A percentile compares a stretch with the other conserved stretches of the same genome.
Evolutionary conservation across 306 rosid species (phyloP).

Genomic region (Oxytropis ochrocephala): DNA sequence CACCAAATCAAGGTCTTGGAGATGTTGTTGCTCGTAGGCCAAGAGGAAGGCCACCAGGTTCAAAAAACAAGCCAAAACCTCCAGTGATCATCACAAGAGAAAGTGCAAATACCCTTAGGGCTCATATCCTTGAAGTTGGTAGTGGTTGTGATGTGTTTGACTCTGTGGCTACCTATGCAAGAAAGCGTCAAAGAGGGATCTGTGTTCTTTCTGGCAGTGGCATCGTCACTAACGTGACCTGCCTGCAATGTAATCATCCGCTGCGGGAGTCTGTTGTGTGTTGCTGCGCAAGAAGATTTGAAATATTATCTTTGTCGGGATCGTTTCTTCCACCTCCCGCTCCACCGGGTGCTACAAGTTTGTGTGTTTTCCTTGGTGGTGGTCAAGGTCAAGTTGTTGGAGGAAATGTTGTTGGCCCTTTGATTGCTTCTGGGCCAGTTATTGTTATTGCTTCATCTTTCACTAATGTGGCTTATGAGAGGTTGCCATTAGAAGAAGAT

Average conservation of each 20-base stretch:
- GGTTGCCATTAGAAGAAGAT: constrained; percentile 79
- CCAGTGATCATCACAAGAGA: constrained; percentile 83
- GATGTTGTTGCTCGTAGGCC: constrained; percentile 58
- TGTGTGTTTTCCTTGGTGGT: constrained; percentile 68
- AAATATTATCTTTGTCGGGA: constrained; percentile 73
- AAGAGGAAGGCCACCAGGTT: constrained; percentile 77
- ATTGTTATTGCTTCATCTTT: constrained; percentile 88
- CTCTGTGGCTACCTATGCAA: constrained; percentile 64
- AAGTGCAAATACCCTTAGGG: constrained; percentile 81
- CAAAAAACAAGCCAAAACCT: constrained; percentile 73
- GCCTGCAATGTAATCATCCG: constrained; percentile 64
- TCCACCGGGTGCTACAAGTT: constrained; percentile 81
- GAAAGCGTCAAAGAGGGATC: constrained; percentile 85
- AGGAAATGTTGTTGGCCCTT: constrained; percentile 82
- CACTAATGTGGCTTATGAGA: constrained; percentile 87
- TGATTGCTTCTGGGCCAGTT: constrained; percentile 78
- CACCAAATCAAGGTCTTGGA: constrained; percentile 42
- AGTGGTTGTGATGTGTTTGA: constrained; percentile 86
- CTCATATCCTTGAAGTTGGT: constrained; percentile 81
- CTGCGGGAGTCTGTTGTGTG: constrained; percentile 47
- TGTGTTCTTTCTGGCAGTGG: constrained; percentile 81
- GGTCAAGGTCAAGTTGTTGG: constrained; percentile 94
- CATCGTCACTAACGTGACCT: constrained; percentile 67
- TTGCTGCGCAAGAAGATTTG: constrained; percentile 68
- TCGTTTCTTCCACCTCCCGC: constrained; percentile 92